phyloP scores from a whole-genome alignment of 352 stramenopile genomes.

The Globisporangium echinulatum region DNA sequence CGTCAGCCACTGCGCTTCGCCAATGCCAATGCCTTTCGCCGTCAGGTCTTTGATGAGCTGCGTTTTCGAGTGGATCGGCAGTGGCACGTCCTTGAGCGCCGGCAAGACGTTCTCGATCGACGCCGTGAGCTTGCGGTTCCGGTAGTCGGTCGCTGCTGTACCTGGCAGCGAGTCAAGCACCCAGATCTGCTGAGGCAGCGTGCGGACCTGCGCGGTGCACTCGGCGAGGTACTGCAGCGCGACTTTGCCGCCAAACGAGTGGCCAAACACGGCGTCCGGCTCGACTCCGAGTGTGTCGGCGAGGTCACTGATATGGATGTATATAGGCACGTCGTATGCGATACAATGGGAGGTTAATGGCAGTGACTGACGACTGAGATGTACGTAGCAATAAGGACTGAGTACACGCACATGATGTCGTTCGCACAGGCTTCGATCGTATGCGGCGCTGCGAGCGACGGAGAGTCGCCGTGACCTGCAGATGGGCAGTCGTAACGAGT shows the following conservation, averaged over 20 bases:
- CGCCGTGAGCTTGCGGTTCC: constrained; percentile 44
- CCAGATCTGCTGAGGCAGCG: constrained; percentile 53
- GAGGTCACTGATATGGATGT: constrained; percentile 25
- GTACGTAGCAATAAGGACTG: not conserved
- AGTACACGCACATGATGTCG: constrained; percentile 47
- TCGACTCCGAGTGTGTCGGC: constrained; percentile 41
- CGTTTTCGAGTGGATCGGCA: constrained; percentile 65
- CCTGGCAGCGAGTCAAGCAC: constrained; percentile 67
- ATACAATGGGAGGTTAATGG: not conserved
- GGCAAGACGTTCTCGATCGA: constrained; percentile 74
- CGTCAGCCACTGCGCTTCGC: constrained; percentile 77
- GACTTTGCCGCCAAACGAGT: constrained; percentile 81
- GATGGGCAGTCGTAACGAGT: not conserved
- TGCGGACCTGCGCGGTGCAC: constrained; percentile 32
- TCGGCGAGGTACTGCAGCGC: constrained; percentile 60
- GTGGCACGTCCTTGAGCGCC: constrained; percentile 58
- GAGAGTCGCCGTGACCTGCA: constrained; percentile 65
- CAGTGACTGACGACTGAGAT: not conserved
- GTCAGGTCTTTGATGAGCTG: constrained; percentile 61
- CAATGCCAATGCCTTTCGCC: constrained; percentile 44
- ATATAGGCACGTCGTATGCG: not conserved
- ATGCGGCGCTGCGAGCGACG: constrained; percentile 56
- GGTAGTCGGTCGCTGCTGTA: constrained; percentile 55
- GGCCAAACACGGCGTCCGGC: constrained; percentile 56
- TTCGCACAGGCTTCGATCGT: constrained; percentile 57